Evolutionary conservation across 2,329 filamentous ascomycete species (phyloP), one percentile per base, ranked within the genome.

Genomic region (Volutella citrinella): DNA sequence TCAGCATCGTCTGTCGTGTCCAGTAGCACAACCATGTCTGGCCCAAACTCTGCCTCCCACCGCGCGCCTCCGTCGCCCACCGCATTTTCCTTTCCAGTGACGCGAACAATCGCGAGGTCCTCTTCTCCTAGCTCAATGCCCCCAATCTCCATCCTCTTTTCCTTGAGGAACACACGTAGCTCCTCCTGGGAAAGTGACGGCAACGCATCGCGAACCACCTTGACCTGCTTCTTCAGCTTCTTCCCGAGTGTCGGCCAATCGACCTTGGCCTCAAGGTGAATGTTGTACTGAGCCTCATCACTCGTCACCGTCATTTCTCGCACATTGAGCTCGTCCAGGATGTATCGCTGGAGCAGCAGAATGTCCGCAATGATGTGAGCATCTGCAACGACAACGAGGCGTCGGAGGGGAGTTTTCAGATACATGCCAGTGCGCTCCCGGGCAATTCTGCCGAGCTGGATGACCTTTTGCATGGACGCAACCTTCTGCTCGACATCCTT

Each of bases 181-280:
- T 93, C 76, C 10, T 83, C 76, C 47, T 80, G 86, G 7, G 77
- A 82, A 24, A 95, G 69, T 21, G 66, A 72, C 10, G 88, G 87
- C 28, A 95, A 67, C 5, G 84, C 87, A 65, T 88, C 90, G 68
- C 89, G 89, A 45, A 95, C 87, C 60, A 82, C 85, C 51, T 83
- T 78, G 25, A 85, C 82, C 54, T 94, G 87, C 65, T 93, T 93
- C 73, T 91, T 93, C 49, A 95, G 74, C 69, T 94, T 95, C 76
- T 93, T 93, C 42, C 89, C 89, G 10, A 95, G 72, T 4, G 83
- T 84, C 15, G 89, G 87, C 81, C 89, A 94, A 61, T 95, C 88
- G 8, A 87, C 87, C 30, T 76, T 76, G 7, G 87, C 84, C 41
- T 83, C 84, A 61, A 94, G 91, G 55, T 87, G 80, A 22, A 95